A percentile compares a stretch with the other conserved stretches of the same genome.
These are phyloP conservation scores for Magnusiomyces tetraspermus DNA, from an alignment of 1,139 yeast species.

Conservation along the genomic window DNA sequence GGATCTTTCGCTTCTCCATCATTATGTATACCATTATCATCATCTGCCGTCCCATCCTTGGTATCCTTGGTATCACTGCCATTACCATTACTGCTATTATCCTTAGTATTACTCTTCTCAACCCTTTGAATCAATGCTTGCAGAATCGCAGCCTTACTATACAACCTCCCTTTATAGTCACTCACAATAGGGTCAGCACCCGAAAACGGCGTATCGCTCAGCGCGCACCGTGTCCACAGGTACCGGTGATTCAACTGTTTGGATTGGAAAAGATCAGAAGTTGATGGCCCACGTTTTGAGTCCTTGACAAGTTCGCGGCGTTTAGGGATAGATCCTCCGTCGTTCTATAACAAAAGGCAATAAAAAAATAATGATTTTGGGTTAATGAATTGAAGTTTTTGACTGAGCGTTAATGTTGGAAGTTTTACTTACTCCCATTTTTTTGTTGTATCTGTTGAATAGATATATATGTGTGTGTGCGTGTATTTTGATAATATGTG, in stretches of 20 bases:
- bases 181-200: constrained; percentile 47
- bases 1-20: constrained; percentile 21
- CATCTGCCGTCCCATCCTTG: constrained; percentile 3
- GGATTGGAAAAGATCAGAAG: constrained; percentile 22
- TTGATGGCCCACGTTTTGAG: constrained; percentile 21
- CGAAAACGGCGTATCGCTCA: constrained; percentile 35
- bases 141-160: constrained; percentile 56
- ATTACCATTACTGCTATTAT: too few relatives aligned
- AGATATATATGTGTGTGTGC: too few relatives aligned
- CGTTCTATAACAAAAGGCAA: constrained; percentile 34
- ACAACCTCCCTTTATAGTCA: constrained; percentile 63
- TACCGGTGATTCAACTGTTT: constrained; percentile 24
- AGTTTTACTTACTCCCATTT: background rate
- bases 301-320: constrained; percentile 36
- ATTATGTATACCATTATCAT: constrained; percentile 3
- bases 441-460: background rate
- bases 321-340: constrained; percentile 45
- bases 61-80: too few relatives aligned
- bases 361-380: background rate
- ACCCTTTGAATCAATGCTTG: constrained; percentile 42
- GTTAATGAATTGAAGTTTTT: background rate
- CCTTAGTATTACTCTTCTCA: constrained; percentile 18
- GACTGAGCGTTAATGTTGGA: background rate
- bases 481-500: too few relatives aligned
- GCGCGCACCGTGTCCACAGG: constrained; percentile 38